These are phyloP conservation scores for Bruguiera sexangula DNA, from an alignment of 345 rosid genomes.

Conservation along the genomic window DNA sequence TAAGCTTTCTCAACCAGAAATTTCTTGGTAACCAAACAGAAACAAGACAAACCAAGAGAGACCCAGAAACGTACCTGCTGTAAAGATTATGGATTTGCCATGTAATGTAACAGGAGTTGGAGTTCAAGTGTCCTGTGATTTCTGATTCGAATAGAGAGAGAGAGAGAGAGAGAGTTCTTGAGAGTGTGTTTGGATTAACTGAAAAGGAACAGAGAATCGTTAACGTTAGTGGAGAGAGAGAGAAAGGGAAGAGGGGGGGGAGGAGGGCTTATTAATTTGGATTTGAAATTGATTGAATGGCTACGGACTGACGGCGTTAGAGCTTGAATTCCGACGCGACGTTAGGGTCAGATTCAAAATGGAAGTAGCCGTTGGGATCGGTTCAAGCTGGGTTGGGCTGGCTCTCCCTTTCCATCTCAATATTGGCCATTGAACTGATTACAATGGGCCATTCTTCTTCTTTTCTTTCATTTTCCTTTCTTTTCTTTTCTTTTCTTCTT, in stretches of 20 bases:
- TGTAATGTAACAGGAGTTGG: background rate
- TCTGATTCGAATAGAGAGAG: background rate
- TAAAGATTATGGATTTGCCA: background rate
- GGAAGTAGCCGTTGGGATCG: too few relatives aligned
- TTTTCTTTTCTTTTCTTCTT: too few relatives aligned
- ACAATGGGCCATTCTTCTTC: too few relatives aligned
- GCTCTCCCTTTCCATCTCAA: too few relatives aligned
- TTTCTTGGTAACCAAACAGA: background rate
- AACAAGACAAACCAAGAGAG: background rate
- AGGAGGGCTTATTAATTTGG: background rate
- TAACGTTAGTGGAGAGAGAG: background rate
- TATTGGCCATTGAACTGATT: too few relatives aligned
- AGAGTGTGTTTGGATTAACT: background rate
- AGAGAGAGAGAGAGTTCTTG: background rate
- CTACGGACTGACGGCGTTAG: too few relatives aligned
- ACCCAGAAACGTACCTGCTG: background rate
- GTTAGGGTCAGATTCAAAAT: too few relatives aligned
- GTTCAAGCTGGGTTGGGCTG: too few relatives aligned
- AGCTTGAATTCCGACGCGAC: too few relatives aligned
- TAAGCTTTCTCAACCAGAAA: background rate
- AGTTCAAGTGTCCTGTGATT: background rate
- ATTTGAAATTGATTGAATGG: background rate
- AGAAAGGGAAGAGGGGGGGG: background rate
- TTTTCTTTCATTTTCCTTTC: too few relatives aligned
- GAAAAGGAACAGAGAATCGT: background rate